phyloP scores from a whole-genome alignment of 345 rosid genomes.

The Sonneratia caseolaris region DNA sequence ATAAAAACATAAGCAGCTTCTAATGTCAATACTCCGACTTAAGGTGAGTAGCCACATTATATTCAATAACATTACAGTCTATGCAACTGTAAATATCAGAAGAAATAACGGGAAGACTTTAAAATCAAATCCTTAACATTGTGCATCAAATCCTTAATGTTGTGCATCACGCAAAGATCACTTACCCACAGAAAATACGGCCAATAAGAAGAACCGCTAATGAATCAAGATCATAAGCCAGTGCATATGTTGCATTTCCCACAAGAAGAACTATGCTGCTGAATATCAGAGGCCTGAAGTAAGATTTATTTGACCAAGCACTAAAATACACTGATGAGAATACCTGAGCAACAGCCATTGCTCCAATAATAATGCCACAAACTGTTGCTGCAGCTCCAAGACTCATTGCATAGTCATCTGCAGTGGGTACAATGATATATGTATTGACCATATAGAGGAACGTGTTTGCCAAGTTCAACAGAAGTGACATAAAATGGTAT shows the following conservation, averaged over 20 bases:
- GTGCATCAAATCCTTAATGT: background rate
- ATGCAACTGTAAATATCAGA: background rate
- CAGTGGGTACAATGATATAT: conserved; percentile 87
- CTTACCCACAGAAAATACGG: conserved; percentile 97
- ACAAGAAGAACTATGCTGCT: conserved; percentile 76
- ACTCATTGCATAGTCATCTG: conserved; percentile 84
- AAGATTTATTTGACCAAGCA: conserved; percentile 95
- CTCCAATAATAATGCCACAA: conserved; percentile 93
- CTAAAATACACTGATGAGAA: conserved; percentile 97
- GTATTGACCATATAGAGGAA: conserved; percentile 96
- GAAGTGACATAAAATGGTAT: conserved; percentile 81
- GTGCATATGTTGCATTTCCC: conserved; percentile 78
- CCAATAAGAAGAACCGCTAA: conserved; percentile 64
- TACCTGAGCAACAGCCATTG: conserved; percentile 99
- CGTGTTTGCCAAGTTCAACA: conserved; percentile 76
- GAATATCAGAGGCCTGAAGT: conserved; percentile 89
- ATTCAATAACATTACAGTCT: background rate
- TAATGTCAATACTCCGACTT: background rate
- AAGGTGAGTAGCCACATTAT: background rate
- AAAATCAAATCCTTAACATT: background rate
- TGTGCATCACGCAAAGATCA: background rate
- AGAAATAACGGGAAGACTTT: background rate
- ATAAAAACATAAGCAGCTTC: background rate
- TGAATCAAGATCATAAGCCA: conserved; percentile 86
- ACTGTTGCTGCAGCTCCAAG: conserved; percentile 99